These are phyloP conservation scores for Haplosporangium sp. DNA, from an alignment of 371 early-diverging fungal species.

Conservation along the genomic window DNA sequence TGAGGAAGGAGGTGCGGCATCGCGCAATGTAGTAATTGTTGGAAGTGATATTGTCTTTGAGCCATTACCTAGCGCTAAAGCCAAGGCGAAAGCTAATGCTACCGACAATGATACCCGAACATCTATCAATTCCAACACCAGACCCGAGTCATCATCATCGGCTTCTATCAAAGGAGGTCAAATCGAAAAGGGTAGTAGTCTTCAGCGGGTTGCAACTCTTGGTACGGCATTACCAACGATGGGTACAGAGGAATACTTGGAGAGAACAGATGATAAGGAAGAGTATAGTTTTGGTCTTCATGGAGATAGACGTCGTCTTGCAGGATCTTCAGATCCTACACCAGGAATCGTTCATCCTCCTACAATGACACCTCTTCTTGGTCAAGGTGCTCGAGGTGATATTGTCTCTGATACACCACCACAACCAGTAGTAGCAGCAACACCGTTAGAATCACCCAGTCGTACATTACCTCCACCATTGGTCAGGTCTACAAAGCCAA, in stretches of 20 bases:
- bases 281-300: conserved; percentile 43
- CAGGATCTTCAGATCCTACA: conserved; percentile 14
- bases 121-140: not conserved
- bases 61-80: conserved; percentile 50
- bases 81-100: conserved; percentile 13
- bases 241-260: conserved; percentile 54
- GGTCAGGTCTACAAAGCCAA: conserved; percentile 5
- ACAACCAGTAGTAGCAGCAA: not conserved
- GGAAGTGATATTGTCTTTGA: conserved; percentile 54
- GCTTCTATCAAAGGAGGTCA: not conserved
- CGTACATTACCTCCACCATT: not conserved
- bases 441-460: not conserved
- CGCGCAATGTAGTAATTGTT: conserved; percentile 37
- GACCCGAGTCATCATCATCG: not conserved
- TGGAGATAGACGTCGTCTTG: conserved; percentile 19
- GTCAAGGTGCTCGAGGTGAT: conserved; percentile 14
- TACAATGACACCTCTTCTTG: not conserved
- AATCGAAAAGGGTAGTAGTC: not conserved
- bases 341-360: conserved; percentile 20
- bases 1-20: not conserved
- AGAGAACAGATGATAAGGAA: conserved; percentile 54
- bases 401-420: not conserved
- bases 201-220: conserved; percentile 48
- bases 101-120: not conserved
- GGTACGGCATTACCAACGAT: conserved; percentile 57